Conservation (phyloP, 2,329 filamentous ascomycete genomes). For the Arthrobotrys entomopaga region DNA sequence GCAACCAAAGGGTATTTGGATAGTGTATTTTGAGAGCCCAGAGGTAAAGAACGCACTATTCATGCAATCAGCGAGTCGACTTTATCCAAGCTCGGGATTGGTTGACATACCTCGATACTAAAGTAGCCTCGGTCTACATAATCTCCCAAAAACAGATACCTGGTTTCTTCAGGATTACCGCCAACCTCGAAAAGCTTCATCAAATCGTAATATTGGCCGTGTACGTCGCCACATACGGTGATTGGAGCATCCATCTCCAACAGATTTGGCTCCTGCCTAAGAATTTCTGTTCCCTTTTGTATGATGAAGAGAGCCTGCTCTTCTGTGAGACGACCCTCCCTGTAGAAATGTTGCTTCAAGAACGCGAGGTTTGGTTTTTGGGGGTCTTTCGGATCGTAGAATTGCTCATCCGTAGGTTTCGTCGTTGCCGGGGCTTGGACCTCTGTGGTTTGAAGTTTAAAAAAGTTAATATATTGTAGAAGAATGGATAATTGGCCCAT, state of each 20-base stretch:
- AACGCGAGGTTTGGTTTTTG: conserved; percentile 92
- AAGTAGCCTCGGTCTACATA: conserved; percentile 99
- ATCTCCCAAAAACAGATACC: conserved; percentile 96
- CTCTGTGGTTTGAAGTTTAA: conserved; percentile 68
- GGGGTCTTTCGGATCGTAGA: conserved; percentile 86
- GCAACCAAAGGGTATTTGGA: conserved; percentile 93
- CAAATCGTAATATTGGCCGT: conserved; percentile 98
- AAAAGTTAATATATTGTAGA: conserved; percentile 42
- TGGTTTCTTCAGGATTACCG: conserved; percentile 92
- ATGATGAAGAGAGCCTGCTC: conserved; percentile 98
- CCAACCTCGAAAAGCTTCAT: conserved; percentile 99
- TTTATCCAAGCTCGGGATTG: conserved; percentile 1
- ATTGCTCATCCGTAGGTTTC: conserved; percentile 91
- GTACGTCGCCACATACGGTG: conserved; percentile 97
- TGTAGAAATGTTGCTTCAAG: conserved; percentile 97
- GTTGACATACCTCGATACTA: conserved; percentile 79
- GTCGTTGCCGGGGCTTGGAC: conserved; percentile 96
- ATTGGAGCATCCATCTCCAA: conserved; percentile 99
- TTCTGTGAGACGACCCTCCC: conserved; percentile 94
- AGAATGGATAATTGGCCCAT: background rate
- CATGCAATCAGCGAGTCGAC: conserved; percentile 59
- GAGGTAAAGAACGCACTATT: conserved; percentile 88
- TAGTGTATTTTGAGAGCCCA: conserved; percentile 99
- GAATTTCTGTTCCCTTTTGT: conserved; percentile 82
- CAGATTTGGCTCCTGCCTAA: conserved; percentile 90